Evolutionary conservation across 2,329 filamentous ascomycete species (phyloP), one percentile per base, ranked within the genome.

Genomic region (Diaporthe humulicola): DNA sequence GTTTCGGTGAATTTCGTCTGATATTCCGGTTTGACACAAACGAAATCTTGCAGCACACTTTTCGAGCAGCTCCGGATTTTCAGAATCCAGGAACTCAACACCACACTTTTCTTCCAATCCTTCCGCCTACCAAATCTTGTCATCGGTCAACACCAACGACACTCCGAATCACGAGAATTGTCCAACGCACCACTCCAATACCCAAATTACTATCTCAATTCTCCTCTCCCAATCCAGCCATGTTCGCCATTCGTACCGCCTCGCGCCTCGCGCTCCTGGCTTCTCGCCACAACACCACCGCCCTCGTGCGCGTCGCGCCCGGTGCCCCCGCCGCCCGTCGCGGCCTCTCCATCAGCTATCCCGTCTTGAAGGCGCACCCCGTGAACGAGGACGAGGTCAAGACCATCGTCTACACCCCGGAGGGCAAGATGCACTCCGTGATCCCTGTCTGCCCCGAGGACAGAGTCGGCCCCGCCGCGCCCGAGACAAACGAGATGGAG

Each of bases 341-440:
- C 48, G 78, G 83, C 45, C 84, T 87, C 76, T 83, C 82, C 17
- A 77, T 82, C 56, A 84, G 84, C 2, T 78, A 82, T 28, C 76
- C 81, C 57, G 84, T 84, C 77, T 77, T 80, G 71, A 89, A 87
- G 81, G 87, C 86, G 78, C 88, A 87, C 74, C 87, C 89, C 17
- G 87, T 91, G 76, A 87, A 86, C 77, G 89, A 91, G 84, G 88
- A 88, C 78, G 88, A 90, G 79, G 83, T 91, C 22, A 88, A 89
- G 38, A 88, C 90, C 73, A 89, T 89, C 30, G 84, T 89, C 78
- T 91, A 90, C 81, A 82, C 81, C 40, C 83, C 86, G 8, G 85
- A 88, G 74, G 80, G 83, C 71, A 87, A 89, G 78, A 78, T 81
- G 45, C 81, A 82, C 22, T 81, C 83, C 50, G 79, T 85, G 73